Evolutionary conservation across 352 stramenopile species (phyloP).

Genomic region (Peronosclerospora sorghi): DNA sequence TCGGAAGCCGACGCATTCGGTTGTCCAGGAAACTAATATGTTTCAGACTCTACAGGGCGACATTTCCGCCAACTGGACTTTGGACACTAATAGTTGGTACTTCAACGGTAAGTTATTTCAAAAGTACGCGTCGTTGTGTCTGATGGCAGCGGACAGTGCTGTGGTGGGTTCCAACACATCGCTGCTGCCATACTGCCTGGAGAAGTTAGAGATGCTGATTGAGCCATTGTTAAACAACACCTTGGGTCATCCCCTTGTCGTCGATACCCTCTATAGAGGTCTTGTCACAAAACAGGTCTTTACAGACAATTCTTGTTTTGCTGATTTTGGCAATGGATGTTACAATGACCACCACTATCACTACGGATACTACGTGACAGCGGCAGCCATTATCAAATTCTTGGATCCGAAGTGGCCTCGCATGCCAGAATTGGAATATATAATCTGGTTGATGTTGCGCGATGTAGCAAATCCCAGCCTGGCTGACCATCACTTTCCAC

Average conservation of each 20-base stretch:
- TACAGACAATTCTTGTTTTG: conserved; percentile 30
- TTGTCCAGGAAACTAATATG: conserved; percentile 34
- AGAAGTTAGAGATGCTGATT: conserved; percentile 47
- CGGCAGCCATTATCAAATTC: conserved; percentile 49
- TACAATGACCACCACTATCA: conserved; percentile 84
- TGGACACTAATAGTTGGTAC: conserved; percentile 50
- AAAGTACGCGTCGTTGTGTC: conserved; percentile 69
- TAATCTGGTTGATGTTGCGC: conserved; percentile 54
- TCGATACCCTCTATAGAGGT: conserved; percentile 57
- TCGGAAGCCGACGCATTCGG: conserved; percentile 14
- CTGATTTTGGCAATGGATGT: conserved; percentile 66
- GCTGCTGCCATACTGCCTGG: conserved; percentile 33
- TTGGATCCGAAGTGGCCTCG: conserved; percentile 48
- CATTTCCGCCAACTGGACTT: conserved; percentile 41
- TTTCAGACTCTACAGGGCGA: conserved; percentile 35
- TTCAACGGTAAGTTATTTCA: conserved; percentile 69
- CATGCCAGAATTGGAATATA: conserved; percentile 42
- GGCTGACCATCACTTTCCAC: conserved; percentile 41
- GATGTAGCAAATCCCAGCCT: conserved; percentile 59
- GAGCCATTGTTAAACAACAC: conserved; percentile 50
- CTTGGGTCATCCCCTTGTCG: conserved; percentile 35
- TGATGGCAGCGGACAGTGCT: conserved; percentile 45
- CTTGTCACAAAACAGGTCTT: conserved; percentile 40
- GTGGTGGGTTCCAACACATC: conserved; percentile 38
- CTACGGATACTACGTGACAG: conserved; percentile 63